phyloP scores from a whole-genome alignment of 2,329 filamentous ascomycete genomes.

The Cryoendolithus antarcticus region DNA sequence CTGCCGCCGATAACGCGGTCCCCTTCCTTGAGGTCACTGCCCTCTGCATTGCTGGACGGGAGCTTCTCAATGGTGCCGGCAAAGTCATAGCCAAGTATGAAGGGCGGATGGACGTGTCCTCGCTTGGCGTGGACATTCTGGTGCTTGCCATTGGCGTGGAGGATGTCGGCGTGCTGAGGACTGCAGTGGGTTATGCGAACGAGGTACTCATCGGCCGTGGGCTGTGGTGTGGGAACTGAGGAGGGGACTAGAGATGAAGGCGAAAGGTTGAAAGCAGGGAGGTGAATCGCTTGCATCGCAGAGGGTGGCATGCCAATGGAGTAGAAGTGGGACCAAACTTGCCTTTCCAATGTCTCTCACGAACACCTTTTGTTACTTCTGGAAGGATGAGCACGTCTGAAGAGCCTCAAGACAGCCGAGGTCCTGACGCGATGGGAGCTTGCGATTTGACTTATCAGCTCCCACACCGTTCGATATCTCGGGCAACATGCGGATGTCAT shows the following conservation, averaged over 20 bases:
- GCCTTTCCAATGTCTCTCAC: too few relatives aligned
- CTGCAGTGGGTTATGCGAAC: constrained; percentile 43
- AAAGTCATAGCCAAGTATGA: constrained; percentile 48
- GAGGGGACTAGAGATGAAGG: constrained; percentile 17
- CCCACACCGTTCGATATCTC: too few relatives aligned
- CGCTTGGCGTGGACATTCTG: constrained; percentile 42
- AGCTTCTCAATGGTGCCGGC: constrained; percentile 38
- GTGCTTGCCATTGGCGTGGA: constrained; percentile 47
- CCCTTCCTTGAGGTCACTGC: constrained; percentile 28
- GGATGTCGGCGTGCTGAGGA: constrained; percentile 48
- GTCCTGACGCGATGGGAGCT: too few relatives aligned
- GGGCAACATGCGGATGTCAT: too few relatives aligned
- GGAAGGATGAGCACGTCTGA: too few relatives aligned
- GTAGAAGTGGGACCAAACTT: too few relatives aligned
- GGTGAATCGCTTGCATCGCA: constrained; percentile 31
- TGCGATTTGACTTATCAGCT: too few relatives aligned
- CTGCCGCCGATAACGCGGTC: constrained; percentile 43
- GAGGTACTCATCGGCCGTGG: constrained; percentile 27
- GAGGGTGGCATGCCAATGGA: too few relatives aligned
- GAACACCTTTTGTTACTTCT: too few relatives aligned
- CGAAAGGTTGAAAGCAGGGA: constrained; percentile 25
- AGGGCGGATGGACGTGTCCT: constrained; percentile 43
- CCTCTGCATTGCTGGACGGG: constrained; percentile 13
- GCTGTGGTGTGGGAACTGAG: constrained; percentile 22
- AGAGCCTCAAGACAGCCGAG: too few relatives aligned